Conservation (phyloP, 2,329 filamentous ascomycete genomes). For the Blumeria graminis region DNA sequence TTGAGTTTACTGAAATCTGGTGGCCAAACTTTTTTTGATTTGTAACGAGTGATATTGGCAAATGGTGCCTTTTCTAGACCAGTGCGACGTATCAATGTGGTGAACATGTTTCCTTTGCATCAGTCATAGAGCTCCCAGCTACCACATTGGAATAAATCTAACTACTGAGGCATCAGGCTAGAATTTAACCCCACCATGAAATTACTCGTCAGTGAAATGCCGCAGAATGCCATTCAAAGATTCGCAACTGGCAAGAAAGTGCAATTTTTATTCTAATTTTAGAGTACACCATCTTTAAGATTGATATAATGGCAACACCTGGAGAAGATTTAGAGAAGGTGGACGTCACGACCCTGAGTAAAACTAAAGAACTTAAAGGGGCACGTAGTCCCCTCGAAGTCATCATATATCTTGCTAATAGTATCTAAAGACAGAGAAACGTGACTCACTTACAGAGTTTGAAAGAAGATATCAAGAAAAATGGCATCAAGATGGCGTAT, state of each 20-base stretch:
- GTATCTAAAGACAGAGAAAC: constrained; percentile 47
- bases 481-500: constrained; percentile 57
- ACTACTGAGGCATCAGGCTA: no score
- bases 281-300: no score
- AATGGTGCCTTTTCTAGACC: constrained; percentile 15
- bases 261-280: no score
- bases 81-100: constrained; percentile 21
- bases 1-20: constrained; percentile 49
- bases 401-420: constrained; percentile 5
- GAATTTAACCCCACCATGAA: no score
- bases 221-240: not conserved
- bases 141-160: no score
- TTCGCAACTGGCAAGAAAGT: not conserved
- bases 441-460: constrained; percentile 54
- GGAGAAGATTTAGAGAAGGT: constrained; percentile 22
- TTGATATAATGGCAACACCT: constrained; percentile 19
- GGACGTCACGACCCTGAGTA: constrained; percentile 23
- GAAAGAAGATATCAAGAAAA: constrained; percentile 83
- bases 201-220: constrained; percentile 5
- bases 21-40: constrained; percentile 51
- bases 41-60: constrained; percentile 30
- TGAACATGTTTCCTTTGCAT: constrained; percentile 18
- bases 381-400: constrained; percentile 17
- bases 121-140: no score
- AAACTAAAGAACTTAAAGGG: constrained; percentile 36